Evolutionary conservation across 345 rosid species (phyloP), one percentile per base, ranked within the genome.

Genomic region (Excoecaria agallocha): DNA sequence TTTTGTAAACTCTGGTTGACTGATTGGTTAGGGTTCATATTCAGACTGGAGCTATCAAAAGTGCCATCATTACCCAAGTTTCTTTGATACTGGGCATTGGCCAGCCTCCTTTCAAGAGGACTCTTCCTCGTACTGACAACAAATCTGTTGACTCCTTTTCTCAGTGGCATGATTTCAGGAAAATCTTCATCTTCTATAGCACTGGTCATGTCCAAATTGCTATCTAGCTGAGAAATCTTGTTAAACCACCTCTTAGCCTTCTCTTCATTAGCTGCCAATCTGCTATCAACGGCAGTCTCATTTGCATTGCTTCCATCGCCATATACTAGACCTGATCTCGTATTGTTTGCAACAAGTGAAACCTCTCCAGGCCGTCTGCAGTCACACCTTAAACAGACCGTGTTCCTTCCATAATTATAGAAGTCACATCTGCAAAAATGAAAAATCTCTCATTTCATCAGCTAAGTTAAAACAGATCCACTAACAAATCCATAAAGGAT

Each of bases 361-460:
- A 84, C 50, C 62, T 76, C 87, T 57, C 87, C 86, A 12, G 97
- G 91, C 45, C 85, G 87, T 78, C 86, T 91, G 86, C 97, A 95
- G 78, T 93, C 98, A 78, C 99, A 95, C 86, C 96, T 95, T 86
- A 95, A 80, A 90, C 99, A 95, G 46, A 83, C 89, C 17, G 58
- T 77, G 73, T 95, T 93, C 83, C 90, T 93, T 41, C 89, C 92
- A 37, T 90, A 84, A 54, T 95, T 95, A 76, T 78, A 88, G 78
- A 89, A 93, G 80, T 88, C 91, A 68, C 99, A 95, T 86, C 98
- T 93, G 86, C 76, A 74, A 80, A 76, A 24, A 54, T 66, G 50
- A 56, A 50, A 61, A 70, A 45, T 51, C 60, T 77, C 70, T 79
- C 68, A 52, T 45, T 48, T 73, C 37, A 22, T 50, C 39, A 72